Evolutionary conservation across 2,329 filamentous ascomycete genomes (phyloP).

Genomic region (Botrytis aclada): DNA sequence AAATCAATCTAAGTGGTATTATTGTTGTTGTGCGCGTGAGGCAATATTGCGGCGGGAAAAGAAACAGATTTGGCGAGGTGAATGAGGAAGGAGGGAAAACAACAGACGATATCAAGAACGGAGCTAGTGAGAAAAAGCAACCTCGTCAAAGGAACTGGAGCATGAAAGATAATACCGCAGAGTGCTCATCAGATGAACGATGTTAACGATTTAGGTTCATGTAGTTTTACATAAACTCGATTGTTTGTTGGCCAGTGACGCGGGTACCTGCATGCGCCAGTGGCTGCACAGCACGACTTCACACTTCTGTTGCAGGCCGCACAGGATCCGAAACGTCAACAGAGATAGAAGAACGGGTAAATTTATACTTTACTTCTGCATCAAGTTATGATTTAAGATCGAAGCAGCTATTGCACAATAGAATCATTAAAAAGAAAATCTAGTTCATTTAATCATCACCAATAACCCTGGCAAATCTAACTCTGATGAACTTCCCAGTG

Average conservation of each 20-base stretch:
- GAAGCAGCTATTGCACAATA: not conserved
- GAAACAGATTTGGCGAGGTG: not conserved
- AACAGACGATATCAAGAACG: not conserved
- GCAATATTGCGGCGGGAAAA: not conserved
- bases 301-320: not conserved
- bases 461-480: constrained; percentile 12
- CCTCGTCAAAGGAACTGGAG: not conserved
- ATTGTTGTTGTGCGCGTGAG: not conserved
- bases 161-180: not conserved
- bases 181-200: not conserved
- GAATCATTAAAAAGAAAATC: constrained; percentile 3
- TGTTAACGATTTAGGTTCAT: not conserved
- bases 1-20: not conserved
- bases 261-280: not conserved
- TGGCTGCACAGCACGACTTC: not conserved
- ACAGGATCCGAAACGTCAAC: not conserved
- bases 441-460: constrained; percentile 17
- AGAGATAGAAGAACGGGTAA: not conserved
- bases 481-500: constrained; percentile 12
- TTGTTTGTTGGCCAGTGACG: not conserved
- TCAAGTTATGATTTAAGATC: not conserved
- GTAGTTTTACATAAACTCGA: not conserved
- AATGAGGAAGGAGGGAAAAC: not conserved
- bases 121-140: constrained; percentile 7
- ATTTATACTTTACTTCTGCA: not conserved